These are phyloP conservation scores for Starmerella asiatica DNA, from an alignment of 805 yeast genomes.

Conservation along the genomic window DNA sequence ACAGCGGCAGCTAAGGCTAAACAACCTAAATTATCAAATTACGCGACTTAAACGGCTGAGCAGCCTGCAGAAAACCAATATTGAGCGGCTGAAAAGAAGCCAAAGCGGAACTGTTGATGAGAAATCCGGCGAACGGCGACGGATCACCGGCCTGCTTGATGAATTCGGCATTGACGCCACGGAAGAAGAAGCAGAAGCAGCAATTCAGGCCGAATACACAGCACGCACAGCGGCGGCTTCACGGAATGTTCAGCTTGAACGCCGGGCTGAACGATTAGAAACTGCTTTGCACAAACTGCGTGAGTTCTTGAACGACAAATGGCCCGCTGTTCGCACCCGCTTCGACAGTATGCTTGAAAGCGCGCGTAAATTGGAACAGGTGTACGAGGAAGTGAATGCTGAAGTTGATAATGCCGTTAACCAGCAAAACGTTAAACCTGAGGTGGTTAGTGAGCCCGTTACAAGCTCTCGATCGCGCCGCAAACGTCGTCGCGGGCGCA, in stretches of 20 bases:
- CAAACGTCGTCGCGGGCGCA: background rate
- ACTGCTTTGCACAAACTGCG: constrained; percentile 15
- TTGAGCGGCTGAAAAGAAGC: background rate
- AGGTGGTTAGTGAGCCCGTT: background rate
- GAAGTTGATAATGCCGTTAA: background rate
- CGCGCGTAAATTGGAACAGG: constrained; percentile 11
- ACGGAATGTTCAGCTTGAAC: background rate
- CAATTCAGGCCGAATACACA: constrained; percentile 3
- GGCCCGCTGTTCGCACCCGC: constrained; percentile 16
- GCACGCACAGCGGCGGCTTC: background rate
- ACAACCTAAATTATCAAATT: background rate
- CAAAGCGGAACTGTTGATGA: background rate
- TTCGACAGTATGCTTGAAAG: constrained; percentile 17
- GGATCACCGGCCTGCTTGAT: background rate
- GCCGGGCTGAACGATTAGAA: background rate
- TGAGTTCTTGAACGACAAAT: constrained; percentile 22
- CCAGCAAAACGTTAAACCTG: background rate
- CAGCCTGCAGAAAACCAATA: background rate
- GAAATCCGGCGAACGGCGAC: background rate
- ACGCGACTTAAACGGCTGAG: background rate
- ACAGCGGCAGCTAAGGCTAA: constrained; percentile 2
- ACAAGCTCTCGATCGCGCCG: background rate
- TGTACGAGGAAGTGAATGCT: constrained; percentile 15
- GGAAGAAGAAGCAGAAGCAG: constrained; percentile 1
- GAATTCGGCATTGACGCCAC: constrained; percentile 1